Evolutionary conservation across 192 early-diverging fungal species (phyloP).

Genomic region (Powellomyces hirtus): DNA sequence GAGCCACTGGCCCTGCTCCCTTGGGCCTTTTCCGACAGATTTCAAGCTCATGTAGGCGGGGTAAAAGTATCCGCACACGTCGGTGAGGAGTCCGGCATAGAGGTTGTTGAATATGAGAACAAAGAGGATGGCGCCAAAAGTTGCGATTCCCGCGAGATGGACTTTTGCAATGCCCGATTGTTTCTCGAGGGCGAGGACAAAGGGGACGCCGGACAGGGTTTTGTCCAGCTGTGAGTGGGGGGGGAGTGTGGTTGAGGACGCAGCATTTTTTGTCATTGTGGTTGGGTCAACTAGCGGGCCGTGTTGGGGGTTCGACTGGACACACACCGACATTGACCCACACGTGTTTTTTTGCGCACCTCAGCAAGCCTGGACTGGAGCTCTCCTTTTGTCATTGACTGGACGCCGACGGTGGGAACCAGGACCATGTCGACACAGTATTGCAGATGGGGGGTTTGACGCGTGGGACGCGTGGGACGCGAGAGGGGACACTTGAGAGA

Average conservation of each 20-base stretch:
- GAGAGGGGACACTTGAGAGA: too few relatives aligned
- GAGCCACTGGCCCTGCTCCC: conserved; percentile 12
- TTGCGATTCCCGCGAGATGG: background rate
- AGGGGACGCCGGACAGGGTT: background rate
- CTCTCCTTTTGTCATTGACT: conserved; percentile 18
- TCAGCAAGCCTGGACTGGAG: background rate
- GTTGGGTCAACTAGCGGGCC: too few relatives aligned
- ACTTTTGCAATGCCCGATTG: conserved; percentile 2
- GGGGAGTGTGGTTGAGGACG: background rate
- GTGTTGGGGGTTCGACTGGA: too few relatives aligned
- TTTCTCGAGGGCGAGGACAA: background rate
- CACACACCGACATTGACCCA: background rate
- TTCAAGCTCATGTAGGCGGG: conserved; percentile 13
- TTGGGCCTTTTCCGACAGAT: conserved; percentile 3
- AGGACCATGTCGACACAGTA: too few relatives aligned
- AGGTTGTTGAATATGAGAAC: conserved; percentile 21
- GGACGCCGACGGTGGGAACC: conserved; percentile 5
- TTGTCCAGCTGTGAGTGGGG: conserved; percentile 6
- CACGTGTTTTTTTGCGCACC: too few relatives aligned
- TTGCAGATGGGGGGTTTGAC: too few relatives aligned
- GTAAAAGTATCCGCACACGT: conserved; percentile 15
- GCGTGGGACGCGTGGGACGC: too few relatives aligned
- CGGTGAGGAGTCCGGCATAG: conserved; percentile 17
- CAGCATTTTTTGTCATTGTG: too few relatives aligned
- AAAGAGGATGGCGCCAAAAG: background rate